A percentile compares a stretch with the other conserved stretches of the same genome.
Conservation (phyloP, 208 protist species). For the Entamoeba moshkovskii region DNA sequence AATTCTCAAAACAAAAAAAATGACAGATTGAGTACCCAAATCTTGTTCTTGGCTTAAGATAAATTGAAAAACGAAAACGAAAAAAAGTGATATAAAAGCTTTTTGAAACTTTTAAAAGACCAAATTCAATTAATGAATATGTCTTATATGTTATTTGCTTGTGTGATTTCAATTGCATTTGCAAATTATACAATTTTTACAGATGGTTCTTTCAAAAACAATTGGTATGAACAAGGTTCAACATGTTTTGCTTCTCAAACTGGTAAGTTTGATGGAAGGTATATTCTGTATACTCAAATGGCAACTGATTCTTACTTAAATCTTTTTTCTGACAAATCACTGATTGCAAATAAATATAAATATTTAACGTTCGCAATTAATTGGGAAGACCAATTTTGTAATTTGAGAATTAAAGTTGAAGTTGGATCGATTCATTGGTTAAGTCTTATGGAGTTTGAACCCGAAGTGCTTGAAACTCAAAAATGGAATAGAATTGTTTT, state of each 20-base stretch:
- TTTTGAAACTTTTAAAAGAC: too few relatives aligned
- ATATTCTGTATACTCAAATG: constrained; percentile 1
- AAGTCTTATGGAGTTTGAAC: not conserved
- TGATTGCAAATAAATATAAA: not conserved
- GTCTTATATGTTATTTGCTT: too few relatives aligned
- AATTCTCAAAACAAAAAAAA: too few relatives aligned
- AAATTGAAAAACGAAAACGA: too few relatives aligned
- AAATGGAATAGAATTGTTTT: not conserved
- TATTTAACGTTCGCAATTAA: not conserved
- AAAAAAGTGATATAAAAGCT: too few relatives aligned
- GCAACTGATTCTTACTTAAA: not conserved
- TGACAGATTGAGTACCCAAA: too few relatives aligned
- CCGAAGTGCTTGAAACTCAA: not conserved
- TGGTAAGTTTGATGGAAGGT: not conserved
- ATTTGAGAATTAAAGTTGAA: not conserved
- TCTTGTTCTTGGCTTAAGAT: too few relatives aligned
- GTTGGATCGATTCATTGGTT: not conserved
- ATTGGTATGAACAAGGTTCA: not conserved
- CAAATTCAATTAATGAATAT: too few relatives aligned
- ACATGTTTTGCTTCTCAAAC: not conserved
- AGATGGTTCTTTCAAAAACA: not conserved
- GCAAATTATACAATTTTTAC: not conserved
- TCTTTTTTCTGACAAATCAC: not conserved
- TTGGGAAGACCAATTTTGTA: not conserved
- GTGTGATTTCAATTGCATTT: too few relatives aligned